Evolutionary conservation across 768 basidiomycete genomes (phyloP).

Genomic region (Tricholomella constricta): DNA sequence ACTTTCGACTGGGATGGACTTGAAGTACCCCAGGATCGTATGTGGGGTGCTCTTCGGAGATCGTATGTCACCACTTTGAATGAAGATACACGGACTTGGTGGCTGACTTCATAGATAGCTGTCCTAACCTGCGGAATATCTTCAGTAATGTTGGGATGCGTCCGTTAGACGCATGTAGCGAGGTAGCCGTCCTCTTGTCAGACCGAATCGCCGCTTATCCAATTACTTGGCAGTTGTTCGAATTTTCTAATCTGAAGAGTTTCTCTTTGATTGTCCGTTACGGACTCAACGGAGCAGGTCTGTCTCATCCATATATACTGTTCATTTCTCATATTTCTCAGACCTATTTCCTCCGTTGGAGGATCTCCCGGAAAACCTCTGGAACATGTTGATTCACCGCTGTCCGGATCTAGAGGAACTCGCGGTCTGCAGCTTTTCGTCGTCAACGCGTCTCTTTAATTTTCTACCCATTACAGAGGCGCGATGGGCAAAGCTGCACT

Average conservation of each 20-base stretch:
- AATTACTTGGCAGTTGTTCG: constrained; percentile 34
- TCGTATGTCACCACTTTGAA: constrained; percentile 31
- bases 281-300: constrained; percentile 42
- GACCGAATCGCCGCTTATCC: not conserved
- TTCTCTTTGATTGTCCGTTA: constrained; percentile 52
- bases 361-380: constrained; percentile 41
- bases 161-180: constrained; percentile 35
- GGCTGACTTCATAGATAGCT: constrained; percentile 28
- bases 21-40: constrained; percentile 42
- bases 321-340: constrained; percentile 15
- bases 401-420: constrained; percentile 53
- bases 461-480: constrained; percentile 42
- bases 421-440: constrained; percentile 51
- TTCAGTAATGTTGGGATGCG: constrained; percentile 45
- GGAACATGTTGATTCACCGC: constrained; percentile 49
- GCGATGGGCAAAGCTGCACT: constrained; percentile 41
- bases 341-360: constrained; percentile 43
- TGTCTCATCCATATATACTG: constrained; percentile 7
- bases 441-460: constrained; percentile 45
- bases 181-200: constrained; percentile 17
- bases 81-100: not conserved
- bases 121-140: constrained; percentile 43
- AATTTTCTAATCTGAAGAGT: constrained; percentile 42
- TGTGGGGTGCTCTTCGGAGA: constrained; percentile 43
- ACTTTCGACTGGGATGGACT: constrained; percentile 57